Percentiles rank a stretch among this genome's conserved stretches.
Conservation (phyloP, 495 filamentous ascomycete species). For the Pyronema domesticum region DNA sequence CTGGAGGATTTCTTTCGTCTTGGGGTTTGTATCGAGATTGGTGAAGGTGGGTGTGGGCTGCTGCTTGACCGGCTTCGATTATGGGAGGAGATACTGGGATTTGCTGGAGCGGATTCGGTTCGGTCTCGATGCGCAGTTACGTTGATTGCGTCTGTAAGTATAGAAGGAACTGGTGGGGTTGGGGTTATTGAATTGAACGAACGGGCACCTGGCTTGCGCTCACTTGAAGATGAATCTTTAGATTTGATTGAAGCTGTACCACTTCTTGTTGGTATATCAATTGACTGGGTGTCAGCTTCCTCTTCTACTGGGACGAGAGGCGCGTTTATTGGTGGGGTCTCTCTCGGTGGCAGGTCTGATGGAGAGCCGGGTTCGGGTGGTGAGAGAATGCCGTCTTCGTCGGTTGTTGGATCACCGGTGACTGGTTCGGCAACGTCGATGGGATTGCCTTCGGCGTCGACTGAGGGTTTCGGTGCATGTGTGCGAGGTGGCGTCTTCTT, state of each 20-base stretch:
- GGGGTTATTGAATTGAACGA: conserved; percentile 19
- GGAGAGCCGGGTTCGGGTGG: no score
- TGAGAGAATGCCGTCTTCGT: no score
- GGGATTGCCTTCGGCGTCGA: no score
- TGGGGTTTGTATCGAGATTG: conserved; percentile 1
- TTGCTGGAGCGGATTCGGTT: neutral
- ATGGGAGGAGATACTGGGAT: neutral
- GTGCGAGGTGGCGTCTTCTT: neutral
- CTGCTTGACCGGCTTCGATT: conserved; percentile 12
- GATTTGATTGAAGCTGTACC: conserved; percentile 26
- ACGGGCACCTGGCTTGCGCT: conserved; percentile 17
- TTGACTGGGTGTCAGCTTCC: conserved; percentile 18
- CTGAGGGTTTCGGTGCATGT: no score
- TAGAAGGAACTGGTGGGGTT: conserved; percentile 14
- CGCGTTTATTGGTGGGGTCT: no score
- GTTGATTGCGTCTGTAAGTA: conserved; percentile 22
- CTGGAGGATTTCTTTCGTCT: neutral
- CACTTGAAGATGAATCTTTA: conserved; percentile 7
- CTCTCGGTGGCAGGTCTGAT: no score
- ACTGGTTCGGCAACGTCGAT: no score
- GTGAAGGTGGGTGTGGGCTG: conserved; percentile 20
- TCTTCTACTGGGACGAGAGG: no score
- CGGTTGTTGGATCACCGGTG: no score
- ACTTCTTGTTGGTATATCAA: conserved; percentile 23
- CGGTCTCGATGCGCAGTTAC: conserved; percentile 16